These are phyloP conservation scores for Saturnispora ahearnii DNA, from an alignment of 805 yeast genomes.

Conservation along the genomic window DNA sequence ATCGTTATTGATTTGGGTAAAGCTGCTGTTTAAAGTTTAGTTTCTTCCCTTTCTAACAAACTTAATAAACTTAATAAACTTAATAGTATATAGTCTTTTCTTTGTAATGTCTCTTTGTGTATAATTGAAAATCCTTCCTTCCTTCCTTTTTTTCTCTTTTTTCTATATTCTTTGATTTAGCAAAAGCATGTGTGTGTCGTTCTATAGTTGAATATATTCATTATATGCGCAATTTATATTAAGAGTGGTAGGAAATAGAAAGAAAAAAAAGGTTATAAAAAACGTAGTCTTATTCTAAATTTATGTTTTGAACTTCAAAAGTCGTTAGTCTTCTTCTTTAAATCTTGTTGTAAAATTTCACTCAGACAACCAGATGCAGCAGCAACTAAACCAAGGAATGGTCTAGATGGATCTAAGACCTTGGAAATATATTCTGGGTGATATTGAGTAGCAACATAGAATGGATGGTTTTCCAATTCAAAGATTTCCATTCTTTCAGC, in stretches of 20 bases:
- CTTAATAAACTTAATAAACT: background rate
- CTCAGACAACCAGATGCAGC: conserved; percentile 83
- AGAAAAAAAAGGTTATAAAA: background rate
- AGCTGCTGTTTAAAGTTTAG: background rate
- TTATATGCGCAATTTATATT: conserved; percentile 1
- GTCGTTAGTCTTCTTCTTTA: conserved; percentile 24
- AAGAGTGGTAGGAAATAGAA: background rate
- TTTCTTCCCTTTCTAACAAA: background rate
- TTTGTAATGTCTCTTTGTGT: background rate
- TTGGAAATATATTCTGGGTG: conserved; percentile 97
- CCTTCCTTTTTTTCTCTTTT: background rate
- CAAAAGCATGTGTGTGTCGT: background rate
- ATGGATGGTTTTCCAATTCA: conserved; percentile 82
- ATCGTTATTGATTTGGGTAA: conserved; percentile 15
- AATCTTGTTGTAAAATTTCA: conserved; percentile 41
- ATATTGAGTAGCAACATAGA: conserved; percentile 91
- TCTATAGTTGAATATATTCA: background rate
- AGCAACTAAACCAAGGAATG: conserved; percentile 92
- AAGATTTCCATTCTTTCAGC: conserved; percentile 90
- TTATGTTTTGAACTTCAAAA: conserved; percentile 16
- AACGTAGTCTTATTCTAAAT: background rate
- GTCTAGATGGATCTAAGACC: conserved; percentile 93
- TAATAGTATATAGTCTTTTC: background rate
- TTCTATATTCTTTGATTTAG: background rate
- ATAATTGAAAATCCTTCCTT: background rate